Evolutionary conservation across 306 rosid genomes (phyloP), one percentile per base, ranked within the genome.

Genomic region (Fragaria vesca): DNA sequence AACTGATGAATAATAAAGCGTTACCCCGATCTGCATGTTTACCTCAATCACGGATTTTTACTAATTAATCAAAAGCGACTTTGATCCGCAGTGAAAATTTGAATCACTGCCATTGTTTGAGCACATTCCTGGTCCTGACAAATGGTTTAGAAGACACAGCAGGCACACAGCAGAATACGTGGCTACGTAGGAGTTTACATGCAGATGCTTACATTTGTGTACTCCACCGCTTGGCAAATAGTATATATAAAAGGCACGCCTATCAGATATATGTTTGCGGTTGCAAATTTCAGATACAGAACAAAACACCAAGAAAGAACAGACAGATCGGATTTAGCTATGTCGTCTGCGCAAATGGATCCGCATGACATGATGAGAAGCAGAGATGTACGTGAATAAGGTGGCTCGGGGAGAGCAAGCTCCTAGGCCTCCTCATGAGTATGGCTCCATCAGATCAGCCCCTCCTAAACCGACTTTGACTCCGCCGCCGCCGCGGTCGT

Each of bases 381-480:
- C 3, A 86, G 89, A 82, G 88, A 86, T 48, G 69, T 24, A 24
- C 24, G 24, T 84, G 46, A 86, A 51, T 77, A 79, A 72, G 61
- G 88, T 88, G 83, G 88, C 87, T 0, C 62, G 87, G 0, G 91
- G 90, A 4, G 86, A 82, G 60, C 90, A 85, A 80, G 89, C 91
- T 65, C 90, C 86, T 0, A 71, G 88, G 21, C 93, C 88, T 21
- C n/a, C 83, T 47, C 93, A 89, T 61, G 86, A 89, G 69, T 85
- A 58, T 58, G 87, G 88, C 80, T 82, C 84, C 77, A 81, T 90
- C 84, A 86, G 88, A 0, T 74, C 76, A 12, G 77, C 85, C 4
- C 85, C 85, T 52, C 88, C 81, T 8, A 54, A 26, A 36, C 74
- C 54, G 45, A 45, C 57, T 8, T 16, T 69, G 2, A 12, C 68